Percentiles rank a stretch among this genome's conserved stretches.
phyloP scores from a whole-genome alignment of 805 yeast species.

The Brettanomyces anomalus region DNA sequence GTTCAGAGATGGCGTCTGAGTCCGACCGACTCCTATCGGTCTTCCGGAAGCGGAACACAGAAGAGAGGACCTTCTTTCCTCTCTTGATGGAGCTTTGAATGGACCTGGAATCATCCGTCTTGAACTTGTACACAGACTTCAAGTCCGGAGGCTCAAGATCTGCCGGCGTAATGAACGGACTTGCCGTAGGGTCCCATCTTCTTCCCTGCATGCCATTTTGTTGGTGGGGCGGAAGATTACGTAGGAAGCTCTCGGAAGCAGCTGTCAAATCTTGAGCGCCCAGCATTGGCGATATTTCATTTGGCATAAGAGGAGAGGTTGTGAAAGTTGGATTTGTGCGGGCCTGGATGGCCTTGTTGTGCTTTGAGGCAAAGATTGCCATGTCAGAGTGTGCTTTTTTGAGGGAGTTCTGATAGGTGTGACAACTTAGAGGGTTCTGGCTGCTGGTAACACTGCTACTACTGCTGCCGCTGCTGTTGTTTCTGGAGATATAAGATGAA shows the following conservation, averaged over 20 bases:
- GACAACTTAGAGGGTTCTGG: not conserved
- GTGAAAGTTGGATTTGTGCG: not conserved
- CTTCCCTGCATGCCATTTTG: not conserved
- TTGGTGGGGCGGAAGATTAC: not conserved
- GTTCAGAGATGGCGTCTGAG: constrained; percentile 21
- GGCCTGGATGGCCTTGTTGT: constrained; percentile 1
- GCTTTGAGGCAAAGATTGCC: constrained; percentile 13
- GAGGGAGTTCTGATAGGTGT: constrained; percentile 2
- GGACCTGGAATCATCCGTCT: constrained; percentile 25
- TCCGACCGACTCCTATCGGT: not conserved
- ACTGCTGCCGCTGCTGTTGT: not conserved
- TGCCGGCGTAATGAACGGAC: constrained; percentile 14
- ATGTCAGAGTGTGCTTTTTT: constrained; percentile 9
- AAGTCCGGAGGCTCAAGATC: constrained; percentile 27
- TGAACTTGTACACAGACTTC: constrained; percentile 26
- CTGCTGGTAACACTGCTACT: constrained; percentile 2
- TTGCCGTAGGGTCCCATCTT: not conserved
- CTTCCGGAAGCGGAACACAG: constrained; percentile 17
- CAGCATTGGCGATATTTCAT: not conserved
- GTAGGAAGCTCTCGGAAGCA: not conserved
- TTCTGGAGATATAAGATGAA: not conserved
- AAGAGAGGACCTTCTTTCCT: constrained; percentile 34
- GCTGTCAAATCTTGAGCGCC: not conserved
- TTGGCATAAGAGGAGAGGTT: not conserved
- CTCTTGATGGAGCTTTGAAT: constrained; percentile 32